Conservation (phyloP, 257 asterid genomes). For the Plantago ovata region DNA sequence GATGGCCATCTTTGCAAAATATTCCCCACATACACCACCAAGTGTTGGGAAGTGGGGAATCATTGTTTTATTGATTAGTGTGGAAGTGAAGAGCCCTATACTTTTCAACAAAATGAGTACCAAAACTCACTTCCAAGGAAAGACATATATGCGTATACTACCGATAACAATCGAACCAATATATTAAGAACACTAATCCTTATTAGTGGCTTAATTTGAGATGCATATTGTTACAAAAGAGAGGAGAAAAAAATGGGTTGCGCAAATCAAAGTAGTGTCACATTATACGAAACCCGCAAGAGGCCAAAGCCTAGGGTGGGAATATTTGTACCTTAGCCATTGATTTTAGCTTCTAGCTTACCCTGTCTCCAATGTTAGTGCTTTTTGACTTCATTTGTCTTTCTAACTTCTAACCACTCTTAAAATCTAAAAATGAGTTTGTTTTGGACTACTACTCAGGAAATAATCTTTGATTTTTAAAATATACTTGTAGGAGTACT, state of each 20-base stretch:
- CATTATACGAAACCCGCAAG: constrained; percentile 28
- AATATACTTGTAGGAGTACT: too few species aligned
- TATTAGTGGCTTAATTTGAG: too few species aligned
- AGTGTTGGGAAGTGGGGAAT: constrained; percentile 41
- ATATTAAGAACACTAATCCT: neutral
- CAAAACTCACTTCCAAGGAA: constrained; percentile 32
- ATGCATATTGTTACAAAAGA: constrained; percentile 20
- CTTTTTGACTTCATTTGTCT: constrained; percentile 20
- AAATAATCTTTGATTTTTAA: too few species aligned
- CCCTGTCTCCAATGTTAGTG: constrained; percentile 26
- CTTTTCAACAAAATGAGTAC: constrained; percentile 16
- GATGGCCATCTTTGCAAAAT: constrained; percentile 42
- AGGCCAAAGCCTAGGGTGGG: constrained; percentile 30
- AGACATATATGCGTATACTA: too few species aligned
- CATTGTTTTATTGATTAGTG: constrained; percentile 52
- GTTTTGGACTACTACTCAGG: neutral
- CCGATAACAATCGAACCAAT: neutral
- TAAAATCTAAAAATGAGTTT: neutral
- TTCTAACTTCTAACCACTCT: neutral
- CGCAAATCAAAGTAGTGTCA: constrained; percentile 31
- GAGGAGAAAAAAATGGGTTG: constrained; percentile 8
- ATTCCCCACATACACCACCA: constrained; percentile 26
- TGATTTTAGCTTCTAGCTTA: constrained; percentile 34
- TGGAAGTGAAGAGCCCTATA: constrained; percentile 45
- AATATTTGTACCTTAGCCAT: constrained; percentile 38